Conservation (phyloP, 2,329 filamentous ascomycete genomes). For the Didymella glomerata region DNA sequence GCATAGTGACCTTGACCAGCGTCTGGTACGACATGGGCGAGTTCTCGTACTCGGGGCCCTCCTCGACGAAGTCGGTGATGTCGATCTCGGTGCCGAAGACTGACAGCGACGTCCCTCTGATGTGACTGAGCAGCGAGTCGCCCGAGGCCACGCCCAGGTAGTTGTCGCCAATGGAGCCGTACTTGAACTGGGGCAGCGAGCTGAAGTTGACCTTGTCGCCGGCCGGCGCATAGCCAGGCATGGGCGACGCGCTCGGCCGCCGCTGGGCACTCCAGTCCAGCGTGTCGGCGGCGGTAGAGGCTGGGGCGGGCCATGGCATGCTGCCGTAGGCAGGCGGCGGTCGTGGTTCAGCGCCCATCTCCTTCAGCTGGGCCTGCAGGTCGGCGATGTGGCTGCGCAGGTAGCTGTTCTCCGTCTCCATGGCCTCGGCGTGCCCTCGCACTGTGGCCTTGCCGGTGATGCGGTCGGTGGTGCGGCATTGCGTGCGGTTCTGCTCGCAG, state of each 20-base stretch:
- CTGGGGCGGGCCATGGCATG: constrained; percentile 31
- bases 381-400: constrained; percentile 73
- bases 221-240: constrained; percentile 37
- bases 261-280: constrained; percentile 38
- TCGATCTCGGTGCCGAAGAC: constrained; percentile 83
- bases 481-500: constrained; percentile 76
- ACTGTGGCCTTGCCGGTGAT: constrained; percentile 83
- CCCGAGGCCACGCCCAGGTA: constrained; percentile 72
- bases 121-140: constrained; percentile 72
- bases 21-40: constrained; percentile 73
- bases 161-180: constrained; percentile 64
- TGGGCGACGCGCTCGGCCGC: constrained; percentile 36
- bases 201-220: constrained; percentile 30
- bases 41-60: constrained; percentile 67
- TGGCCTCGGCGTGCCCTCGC: constrained; percentile 77
- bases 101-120: constrained; percentile 78
- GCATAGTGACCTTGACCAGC: constrained; percentile 71
- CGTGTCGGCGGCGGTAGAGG: constrained; percentile 24
- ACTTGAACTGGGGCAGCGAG: constrained; percentile 57
- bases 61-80: constrained; percentile 73
- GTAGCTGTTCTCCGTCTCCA: constrained; percentile 75
- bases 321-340: constrained; percentile 54
- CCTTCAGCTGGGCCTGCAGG: constrained; percentile 71
- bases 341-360: constrained; percentile 68
- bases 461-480: constrained; percentile 86